Percentiles rank a stretch among this genome's conserved stretches.
Evolutionary conservation across 192 early-diverging fungal genomes (phyloP).

Genomic region (Thamnidium elegans): DNA sequence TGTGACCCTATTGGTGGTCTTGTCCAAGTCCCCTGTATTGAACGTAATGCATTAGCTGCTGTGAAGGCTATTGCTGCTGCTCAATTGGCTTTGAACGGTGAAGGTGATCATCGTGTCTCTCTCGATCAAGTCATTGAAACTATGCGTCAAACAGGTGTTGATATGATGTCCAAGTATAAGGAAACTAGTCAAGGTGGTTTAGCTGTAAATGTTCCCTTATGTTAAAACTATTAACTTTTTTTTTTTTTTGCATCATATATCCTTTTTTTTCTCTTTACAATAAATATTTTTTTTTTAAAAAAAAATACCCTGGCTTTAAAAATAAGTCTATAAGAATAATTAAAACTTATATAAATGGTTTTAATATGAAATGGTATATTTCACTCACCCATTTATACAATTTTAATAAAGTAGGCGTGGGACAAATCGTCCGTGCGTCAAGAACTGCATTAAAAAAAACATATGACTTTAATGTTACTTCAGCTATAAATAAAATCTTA

Average conservation of each 20-base stretch:
- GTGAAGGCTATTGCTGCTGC: conserved; percentile 96
- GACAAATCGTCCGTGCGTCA: no score
- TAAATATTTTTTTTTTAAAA: no score
- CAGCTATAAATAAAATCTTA: no score
- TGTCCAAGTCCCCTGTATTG: conserved; percentile 96
- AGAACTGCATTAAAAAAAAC: no score
- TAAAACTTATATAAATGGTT: no score
- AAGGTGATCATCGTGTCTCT: conserved; percentile 86
- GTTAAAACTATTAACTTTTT: not conserved
- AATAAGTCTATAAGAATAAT: no score
- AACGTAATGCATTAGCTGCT: conserved; percentile 90
- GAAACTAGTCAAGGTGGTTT: conserved; percentile 93
- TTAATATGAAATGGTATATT: no score
- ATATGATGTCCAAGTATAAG: conserved; percentile 97
- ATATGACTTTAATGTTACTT: no score
- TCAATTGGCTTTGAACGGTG: conserved; percentile 92
- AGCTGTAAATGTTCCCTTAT: conserved; percentile 79
- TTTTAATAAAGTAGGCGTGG: no score
- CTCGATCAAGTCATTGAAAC: conserved; percentile 94
- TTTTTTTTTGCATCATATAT: not conserved
- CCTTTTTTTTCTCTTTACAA: no score
- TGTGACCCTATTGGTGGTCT: conserved; percentile 90
- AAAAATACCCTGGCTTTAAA: no score
- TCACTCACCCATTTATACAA: no score
- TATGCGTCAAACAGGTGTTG: conserved; percentile 88